A percentile compares a stretch with the other conserved stretches of the same genome.
Evolutionary conservation across 2,329 filamentous ascomycete genomes (phyloP).

Genomic region (Xylariales sp.): DNA sequence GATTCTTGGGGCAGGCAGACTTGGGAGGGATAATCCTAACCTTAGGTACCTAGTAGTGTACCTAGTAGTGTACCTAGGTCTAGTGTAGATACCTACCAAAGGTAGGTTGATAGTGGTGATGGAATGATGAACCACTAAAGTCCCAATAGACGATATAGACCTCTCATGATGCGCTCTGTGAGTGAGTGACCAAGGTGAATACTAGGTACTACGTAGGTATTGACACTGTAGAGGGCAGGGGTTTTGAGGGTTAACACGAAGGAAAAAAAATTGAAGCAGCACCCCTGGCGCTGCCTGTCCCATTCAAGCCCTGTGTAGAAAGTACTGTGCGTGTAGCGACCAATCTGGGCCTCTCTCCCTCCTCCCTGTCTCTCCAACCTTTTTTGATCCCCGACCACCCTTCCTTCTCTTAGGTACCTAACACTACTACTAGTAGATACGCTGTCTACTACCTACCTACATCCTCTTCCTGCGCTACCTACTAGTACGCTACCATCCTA

Average conservation of each 20-base stretch:
- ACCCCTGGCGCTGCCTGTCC: slow-evolving; percentile 26
- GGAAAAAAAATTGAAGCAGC: slow-evolving; percentile 30
- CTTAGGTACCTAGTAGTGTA: neutral
- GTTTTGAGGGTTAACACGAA: slow-evolving; percentile 24
- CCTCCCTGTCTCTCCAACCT: slow-evolving; percentile 36
- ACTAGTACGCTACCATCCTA: too few species aligned
- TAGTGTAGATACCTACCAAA: too few species aligned
- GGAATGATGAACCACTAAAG: slow-evolving; percentile 38
- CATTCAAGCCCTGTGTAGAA: slow-evolving; percentile 29
- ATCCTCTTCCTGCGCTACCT: too few species aligned
- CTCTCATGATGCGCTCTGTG: too few species aligned
- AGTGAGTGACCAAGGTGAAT: neutral
- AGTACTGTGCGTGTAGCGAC: slow-evolving; percentile 39
- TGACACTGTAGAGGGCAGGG: slow-evolving; percentile 33
- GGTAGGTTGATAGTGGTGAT: slow-evolving; percentile 12
- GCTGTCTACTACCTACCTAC: too few species aligned
- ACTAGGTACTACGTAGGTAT: neutral
- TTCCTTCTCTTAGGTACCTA: slow-evolving; percentile 9
- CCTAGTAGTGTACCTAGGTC: neutral
- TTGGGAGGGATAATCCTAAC: too few species aligned
- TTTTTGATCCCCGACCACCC: slow-evolving; percentile 26
- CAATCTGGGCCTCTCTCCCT: slow-evolving; percentile 36
- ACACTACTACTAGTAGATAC: too few species aligned
- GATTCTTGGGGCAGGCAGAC: too few species aligned
- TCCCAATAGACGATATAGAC: slow-evolving; percentile 11